Conservation (phyloP, 345 rosid species). For the Euphorbia pulcherrima region DNA sequence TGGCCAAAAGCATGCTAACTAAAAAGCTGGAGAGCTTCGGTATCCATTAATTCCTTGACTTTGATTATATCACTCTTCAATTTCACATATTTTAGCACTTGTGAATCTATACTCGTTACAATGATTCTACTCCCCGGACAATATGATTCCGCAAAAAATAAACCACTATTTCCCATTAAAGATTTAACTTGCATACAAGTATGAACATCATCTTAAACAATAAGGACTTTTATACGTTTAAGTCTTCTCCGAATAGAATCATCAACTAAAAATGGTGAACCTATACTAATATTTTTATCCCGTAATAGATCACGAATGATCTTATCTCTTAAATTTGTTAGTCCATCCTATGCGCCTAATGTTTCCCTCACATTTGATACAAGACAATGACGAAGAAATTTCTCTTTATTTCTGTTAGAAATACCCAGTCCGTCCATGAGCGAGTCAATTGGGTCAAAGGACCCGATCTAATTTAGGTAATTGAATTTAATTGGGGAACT, state of each 20-base stretch:
- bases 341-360: background rate
- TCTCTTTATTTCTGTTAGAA: background rate
- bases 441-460: no score
- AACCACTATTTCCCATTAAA: background rate
- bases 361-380: no score
- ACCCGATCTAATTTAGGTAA: no score
- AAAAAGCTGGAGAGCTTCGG: constrained; percentile 5
- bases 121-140: background rate
- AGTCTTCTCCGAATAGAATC: background rate
- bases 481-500: no score
- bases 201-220: background rate
- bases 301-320: background rate
- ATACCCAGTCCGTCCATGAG: no score
- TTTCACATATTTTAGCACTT: background rate
- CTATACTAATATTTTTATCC: background rate
- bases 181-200: no score
- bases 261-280: background rate
- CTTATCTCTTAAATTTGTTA: background rate
- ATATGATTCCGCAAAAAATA: background rate
- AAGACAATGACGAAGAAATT: background rate
- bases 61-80: background rate
- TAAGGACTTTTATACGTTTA: background rate
- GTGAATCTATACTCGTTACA: constrained; percentile 3
- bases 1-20: background rate
- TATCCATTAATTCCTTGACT: background rate